Conservation (phyloP, 2,329 filamentous ascomycete genomes). For the Colletotrichum nymphaeae region DNA sequence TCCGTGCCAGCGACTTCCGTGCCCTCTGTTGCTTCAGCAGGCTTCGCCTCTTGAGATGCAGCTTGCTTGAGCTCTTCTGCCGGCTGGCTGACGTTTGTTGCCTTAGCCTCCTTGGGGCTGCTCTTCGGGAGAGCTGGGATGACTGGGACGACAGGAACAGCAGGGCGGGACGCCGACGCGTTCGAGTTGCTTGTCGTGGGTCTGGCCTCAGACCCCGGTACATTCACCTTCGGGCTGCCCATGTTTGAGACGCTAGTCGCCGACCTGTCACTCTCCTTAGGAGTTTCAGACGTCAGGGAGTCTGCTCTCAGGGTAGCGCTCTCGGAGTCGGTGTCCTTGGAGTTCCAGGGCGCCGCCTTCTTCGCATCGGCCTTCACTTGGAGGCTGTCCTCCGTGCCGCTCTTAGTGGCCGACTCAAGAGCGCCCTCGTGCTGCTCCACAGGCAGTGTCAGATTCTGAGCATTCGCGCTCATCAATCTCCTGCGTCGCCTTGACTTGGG, state of each 20-base stretch:
- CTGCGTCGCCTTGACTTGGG: conserved; percentile 49
- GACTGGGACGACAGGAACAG: conserved; percentile 56
- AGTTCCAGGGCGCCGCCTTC: conserved; percentile 4
- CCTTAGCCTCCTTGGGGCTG: conserved; percentile 42
- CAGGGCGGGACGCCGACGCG: conserved; percentile 42
- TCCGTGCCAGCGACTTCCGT: conserved; percentile 27
- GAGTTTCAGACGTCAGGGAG: conserved; percentile 14
- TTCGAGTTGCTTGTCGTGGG: conserved; percentile 32
- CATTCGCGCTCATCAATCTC: conserved; percentile 51
- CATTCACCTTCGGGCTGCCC: conserved; percentile 18
- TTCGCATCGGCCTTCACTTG: conserved; percentile 41
- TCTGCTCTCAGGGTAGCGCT: conserved; percentile 12
- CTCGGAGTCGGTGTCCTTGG: conserved; percentile 22
- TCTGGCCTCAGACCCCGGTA: conserved; percentile 38
- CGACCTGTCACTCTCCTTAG: conserved; percentile 19
- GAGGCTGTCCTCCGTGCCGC: conserved; percentile 20
- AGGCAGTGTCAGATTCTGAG: conserved; percentile 55
- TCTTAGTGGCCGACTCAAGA: conserved; percentile 33
- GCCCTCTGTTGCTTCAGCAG: conserved; percentile 36
- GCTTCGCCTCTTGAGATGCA: conserved; percentile 39
- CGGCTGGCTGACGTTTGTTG: conserved; percentile 4
- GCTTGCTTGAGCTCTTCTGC: conserved; percentile 20
- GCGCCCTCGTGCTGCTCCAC: conserved; percentile 50
- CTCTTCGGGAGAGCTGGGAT: conserved; percentile 59
- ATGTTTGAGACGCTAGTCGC: conserved; percentile 6